Conservation (phyloP, 176 grass and related monocot genomes). For the Eleusine coracana region DNA sequence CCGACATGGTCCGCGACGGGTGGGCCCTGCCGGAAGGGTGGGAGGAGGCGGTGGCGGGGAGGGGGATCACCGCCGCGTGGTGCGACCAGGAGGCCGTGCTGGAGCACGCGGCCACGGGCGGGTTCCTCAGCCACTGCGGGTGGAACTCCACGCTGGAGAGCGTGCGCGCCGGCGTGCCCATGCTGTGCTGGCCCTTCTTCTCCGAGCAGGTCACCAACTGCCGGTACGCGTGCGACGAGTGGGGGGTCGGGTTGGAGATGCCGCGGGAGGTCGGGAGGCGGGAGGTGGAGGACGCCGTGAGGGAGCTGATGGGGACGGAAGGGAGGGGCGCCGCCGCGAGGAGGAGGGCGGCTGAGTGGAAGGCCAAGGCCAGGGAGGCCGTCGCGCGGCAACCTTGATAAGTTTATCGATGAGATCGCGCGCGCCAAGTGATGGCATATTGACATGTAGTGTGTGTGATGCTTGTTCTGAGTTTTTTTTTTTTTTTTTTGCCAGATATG, state of each 20-base stretch:
- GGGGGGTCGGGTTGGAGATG: slow-evolving; percentile 67
- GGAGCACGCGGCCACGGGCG: slow-evolving; percentile 41
- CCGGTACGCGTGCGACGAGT: slow-evolving; percentile 56
- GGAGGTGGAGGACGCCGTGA: slow-evolving; percentile 51
- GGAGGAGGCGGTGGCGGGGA: slow-evolving; percentile 37
- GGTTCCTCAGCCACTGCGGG: slow-evolving; percentile 67
- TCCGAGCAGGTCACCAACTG: slow-evolving; percentile 65
- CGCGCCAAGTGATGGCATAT: background rate
- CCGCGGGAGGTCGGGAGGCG: slow-evolving; percentile 33
- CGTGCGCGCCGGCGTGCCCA: slow-evolving; percentile 52
- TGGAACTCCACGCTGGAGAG: slow-evolving; percentile 80
- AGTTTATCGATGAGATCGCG: slow-evolving; percentile 21
- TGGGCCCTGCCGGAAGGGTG: slow-evolving; percentile 43
- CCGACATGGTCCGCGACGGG: slow-evolving; percentile 55
- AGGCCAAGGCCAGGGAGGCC: slow-evolving; percentile 36
- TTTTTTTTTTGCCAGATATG: background rate
- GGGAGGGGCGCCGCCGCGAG: slow-evolving; percentile 52
- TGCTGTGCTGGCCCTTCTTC: slow-evolving; percentile 78
- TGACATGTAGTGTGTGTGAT: background rate
- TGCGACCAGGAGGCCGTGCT: slow-evolving; percentile 72
- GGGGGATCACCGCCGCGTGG: slow-evolving; percentile 52
- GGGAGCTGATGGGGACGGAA: slow-evolving; percentile 50
- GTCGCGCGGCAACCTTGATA: slow-evolving; percentile 27
- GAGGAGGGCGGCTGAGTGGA: slow-evolving; percentile 51
- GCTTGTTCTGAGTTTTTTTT: background rate